Evolutionary conservation across 2,329 filamentous ascomycete genomes (phyloP), one percentile per base, ranked within the genome.

Genomic region (Trichoderma sp.): DNA sequence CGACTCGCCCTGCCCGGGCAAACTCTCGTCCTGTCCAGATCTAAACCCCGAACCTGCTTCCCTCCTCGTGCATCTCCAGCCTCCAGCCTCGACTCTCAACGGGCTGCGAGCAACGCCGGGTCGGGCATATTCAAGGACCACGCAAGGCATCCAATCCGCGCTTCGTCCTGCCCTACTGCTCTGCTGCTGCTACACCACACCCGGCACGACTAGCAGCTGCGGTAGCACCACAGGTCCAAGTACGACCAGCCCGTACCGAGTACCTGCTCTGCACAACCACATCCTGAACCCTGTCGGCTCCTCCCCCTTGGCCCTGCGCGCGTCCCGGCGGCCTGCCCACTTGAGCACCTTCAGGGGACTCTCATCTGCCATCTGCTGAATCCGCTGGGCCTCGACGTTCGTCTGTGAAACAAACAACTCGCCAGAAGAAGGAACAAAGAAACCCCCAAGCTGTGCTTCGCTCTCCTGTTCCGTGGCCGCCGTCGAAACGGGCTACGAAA

Each of bases 401-500:
- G 69, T 68, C 71, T 56, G 65, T 65, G 67, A 73, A 75, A 73
- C 74, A 73, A 75, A 73, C 74, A 75, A 74, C 72, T 39, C 9
- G 50, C 50, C 50, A 60, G 50, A 73, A 39, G 51, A 41, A 44
- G 43, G 72, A 74, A 74, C 60, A 67, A 74, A 61, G 50, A 52
- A 52, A 26, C 50, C 50, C 30, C 30, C 34, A 63, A 64, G 75
- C 74, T 66, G 48, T 54, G 17, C 44, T 45, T 63, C 68, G 68
- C 69, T 39, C 12, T 39, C 4, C 30, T 34, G 7, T 34, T 34
- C 30, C 30, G 30, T 34, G 30, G 30, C 30, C 30, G 30, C 34
- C 34, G 69, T 69, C 74, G 71, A 78, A 52, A 34, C 50, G 28
- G 50, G 79, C 73, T 73, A 83, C 82, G 81, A 77, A 75, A 79